A percentile compares a stretch with the other conserved stretches of the same genome.
Evolutionary conservation across 306 rosid species (phyloP).

Genomic region (Abrus precatorius): DNA sequence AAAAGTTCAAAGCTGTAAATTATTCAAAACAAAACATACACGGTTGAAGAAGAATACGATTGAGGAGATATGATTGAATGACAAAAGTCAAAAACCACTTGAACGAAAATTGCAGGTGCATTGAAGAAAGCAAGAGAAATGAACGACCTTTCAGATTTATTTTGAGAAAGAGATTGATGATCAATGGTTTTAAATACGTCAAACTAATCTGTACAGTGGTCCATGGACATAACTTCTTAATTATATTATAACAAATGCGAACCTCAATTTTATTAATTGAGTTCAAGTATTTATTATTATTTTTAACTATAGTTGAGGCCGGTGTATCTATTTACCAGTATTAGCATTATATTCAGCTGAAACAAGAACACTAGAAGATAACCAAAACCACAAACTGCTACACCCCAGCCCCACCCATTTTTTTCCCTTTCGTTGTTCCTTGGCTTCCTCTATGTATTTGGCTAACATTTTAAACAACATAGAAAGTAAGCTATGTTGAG

Average conservation of each 20-base stretch:
- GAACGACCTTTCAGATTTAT: neutral
- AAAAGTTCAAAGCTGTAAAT: no score
- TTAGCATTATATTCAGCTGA: conserved; percentile 19
- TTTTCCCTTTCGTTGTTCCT: neutral
- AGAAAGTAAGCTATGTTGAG: neutral
- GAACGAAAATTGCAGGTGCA: neutral
- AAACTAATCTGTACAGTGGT: no score
- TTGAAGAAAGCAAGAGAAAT: neutral
- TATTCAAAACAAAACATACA: no score
- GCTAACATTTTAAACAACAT: neutral
- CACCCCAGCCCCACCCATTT: no score
- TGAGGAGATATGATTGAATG: neutral
- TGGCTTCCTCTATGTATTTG: neutral
- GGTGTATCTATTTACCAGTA: neutral
- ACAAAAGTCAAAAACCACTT: neutral
- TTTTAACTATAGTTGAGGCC: no score
- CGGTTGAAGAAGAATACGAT: neutral
- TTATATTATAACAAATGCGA: neutral
- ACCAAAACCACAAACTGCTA: neutral
- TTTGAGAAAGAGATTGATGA: conserved; percentile 7
- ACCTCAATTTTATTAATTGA: no score
- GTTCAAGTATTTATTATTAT: no score
- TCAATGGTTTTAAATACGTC: neutral
- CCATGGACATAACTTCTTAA: neutral
- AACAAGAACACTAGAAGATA: neutral